Evolutionary conservation across 495 filamentous ascomycete genomes (phyloP), one percentile per base, ranked within the genome.

Genomic region (Penicillium ochrochloron): DNA sequence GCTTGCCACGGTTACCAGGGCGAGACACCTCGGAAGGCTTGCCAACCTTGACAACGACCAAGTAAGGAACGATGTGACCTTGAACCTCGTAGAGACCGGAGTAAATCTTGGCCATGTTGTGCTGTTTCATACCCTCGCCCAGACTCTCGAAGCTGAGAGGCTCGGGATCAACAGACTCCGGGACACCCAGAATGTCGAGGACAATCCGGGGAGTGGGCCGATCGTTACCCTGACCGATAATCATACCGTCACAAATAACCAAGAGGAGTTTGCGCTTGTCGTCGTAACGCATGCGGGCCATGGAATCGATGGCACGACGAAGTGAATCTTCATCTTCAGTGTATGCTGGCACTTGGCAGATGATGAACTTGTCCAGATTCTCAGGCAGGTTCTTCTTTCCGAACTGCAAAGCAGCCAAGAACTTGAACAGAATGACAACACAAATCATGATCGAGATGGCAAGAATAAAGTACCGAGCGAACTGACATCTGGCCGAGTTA

Each of bases 51-150:
- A 97, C 93, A 34, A 99, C 84, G 57, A 99, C 96, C 68, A 99
- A 72, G 87, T 96, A 99, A 52, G 95, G 95, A 25, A 99, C 95
- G 65, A 99, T 97, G 73, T 98, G 94, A 66, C 95, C 95, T 71
- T 97, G 92, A 19, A 97, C 93, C 76, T 99, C 95, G 76, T 98
- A 99, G 48, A 99, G 82, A 66, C 95, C 95, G 37, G 94, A 97
- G 81, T 98, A 99, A 55, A 97, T 86, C 75, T 99, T 99, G 70
- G 90, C 96, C 93, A 97, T 97, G 74, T 99, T 99, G 82, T 97
- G 96, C 76, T 97, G 95, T 76, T 93, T 96, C 81, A 91, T 88
- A 69, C 95, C 96, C 78, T 98, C 94, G 57, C 95, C 95, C 50
- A 99, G 83, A 73, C 91, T 95, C 75, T 99, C 94, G 71, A 98